These are phyloP conservation scores for Pseudocercospora cruenta DNA, from an alignment of 2,329 filamentous ascomycete genomes.

Conservation along the genomic window DNA sequence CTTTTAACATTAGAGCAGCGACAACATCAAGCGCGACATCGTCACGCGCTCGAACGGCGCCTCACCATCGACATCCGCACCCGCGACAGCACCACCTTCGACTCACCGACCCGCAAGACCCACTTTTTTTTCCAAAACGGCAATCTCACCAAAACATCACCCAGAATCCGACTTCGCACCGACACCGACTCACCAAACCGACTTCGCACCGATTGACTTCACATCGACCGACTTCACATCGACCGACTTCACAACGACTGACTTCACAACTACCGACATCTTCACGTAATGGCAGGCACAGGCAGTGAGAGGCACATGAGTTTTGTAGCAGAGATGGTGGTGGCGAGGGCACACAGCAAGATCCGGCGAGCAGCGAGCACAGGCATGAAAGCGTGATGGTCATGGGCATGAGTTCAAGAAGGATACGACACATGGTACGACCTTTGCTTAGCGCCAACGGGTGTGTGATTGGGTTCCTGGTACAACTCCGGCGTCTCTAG, in stretches of 20 bases:
- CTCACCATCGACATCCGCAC: not conserved
- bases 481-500: not conserved
- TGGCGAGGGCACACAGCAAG: not conserved
- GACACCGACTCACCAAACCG: too few relatives aligned
- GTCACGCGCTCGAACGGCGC: not conserved
- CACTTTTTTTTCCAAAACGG: not conserved
- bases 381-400: slow-evolving; percentile 5
- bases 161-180: not conserved
- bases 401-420: not conserved
- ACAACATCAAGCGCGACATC: not conserved
- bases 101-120: not conserved
- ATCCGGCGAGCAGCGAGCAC: slow-evolving; percentile 2
- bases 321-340: not conserved
- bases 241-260: not conserved
- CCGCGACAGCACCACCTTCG: not conserved
- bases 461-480: not conserved
- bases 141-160: not conserved
- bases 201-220: not conserved
- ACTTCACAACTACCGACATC: not conserved
- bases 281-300: not conserved
- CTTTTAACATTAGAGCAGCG: not conserved
- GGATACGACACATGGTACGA: not conserved
- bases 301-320: not conserved
- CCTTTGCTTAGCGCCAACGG: not conserved
- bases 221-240: not conserved